phyloP scores from a whole-genome alignment of 2,329 filamentous ascomycete genomes.

The Chlorencoelia australis region DNA sequence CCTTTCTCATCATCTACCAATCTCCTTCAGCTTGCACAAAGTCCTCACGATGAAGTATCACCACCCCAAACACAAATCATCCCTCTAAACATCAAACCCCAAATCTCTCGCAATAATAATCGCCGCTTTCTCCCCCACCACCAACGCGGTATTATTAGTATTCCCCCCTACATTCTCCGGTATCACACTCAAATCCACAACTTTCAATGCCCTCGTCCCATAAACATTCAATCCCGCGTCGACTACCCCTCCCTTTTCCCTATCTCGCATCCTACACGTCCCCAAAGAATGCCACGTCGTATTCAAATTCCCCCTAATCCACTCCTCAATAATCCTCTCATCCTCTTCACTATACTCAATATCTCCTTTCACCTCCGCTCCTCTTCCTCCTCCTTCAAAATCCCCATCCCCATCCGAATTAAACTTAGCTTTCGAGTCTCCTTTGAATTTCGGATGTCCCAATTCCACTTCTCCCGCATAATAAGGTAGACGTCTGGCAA shows the following conservation, averaged over 20 bases:
- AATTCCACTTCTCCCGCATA: conserved; percentile 37
- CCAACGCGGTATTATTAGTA: conserved; percentile 36
- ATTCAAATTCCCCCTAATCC: conserved; percentile 31
- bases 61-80: no score
- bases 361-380: conserved; percentile 31
- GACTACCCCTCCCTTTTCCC: conserved; percentile 30
- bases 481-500: conserved; percentile 43
- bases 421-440: conserved; percentile 31
- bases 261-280: conserved; percentile 31
- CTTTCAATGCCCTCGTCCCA: conserved; percentile 31
- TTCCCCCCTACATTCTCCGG: conserved; percentile 34
- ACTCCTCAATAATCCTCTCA: conserved; percentile 32
- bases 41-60: no score
- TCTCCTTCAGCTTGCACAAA: no score
- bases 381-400: conserved; percentile 21
- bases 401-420: conserved; percentile 10
- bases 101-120: conserved; percentile 32
- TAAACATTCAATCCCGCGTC: conserved; percentile 32
- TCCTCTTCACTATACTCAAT: conserved; percentile 29
- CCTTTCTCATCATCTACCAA: no score
- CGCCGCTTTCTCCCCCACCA: conserved; percentile 33
- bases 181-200: conserved; percentile 32
- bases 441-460: conserved; percentile 36
- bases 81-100: conserved; percentile 22
- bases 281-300: conserved; percentile 34